Base-by-base conservation (phyloP, 805 yeast species). In the Lachancea lanzarotensis region DNA sequence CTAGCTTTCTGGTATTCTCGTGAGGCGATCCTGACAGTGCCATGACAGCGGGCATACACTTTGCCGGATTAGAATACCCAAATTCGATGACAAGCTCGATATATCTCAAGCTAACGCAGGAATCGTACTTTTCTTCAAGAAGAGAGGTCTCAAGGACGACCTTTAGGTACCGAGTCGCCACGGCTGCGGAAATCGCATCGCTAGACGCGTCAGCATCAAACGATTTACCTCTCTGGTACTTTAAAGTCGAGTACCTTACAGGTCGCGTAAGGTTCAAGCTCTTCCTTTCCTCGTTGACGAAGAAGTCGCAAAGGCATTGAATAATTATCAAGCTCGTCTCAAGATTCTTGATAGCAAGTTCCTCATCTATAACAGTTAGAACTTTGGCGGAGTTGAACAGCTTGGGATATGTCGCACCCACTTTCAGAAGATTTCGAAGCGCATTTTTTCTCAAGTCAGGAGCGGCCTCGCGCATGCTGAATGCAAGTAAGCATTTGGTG, bases 1-100 rank as follows among this genome's bases (percentile, higher is more conserved):
- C 87, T 10, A 73, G 62, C 2, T 58, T 59, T 27, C 73, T 67
- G 15, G 84, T 69, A 10, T 62, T 56, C 3, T 56, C 58, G 15
- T 67, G 62, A 1, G 68, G 62, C 0, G 87, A 78, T 0, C 84
- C 70, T 46, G 81, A 80, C 30, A 88, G 65, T 0, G 91, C 91
- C 45, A 86, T 73, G 0, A 85, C 70, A 0, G 89, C 81, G 0
- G 89, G 76, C 5, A 82, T 74, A 54, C 87, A 77, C 3, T 75
- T 54, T 45, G 84, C 74, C 1, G 96, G 96, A 55, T 83, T 85
- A 0, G 84, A 82, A 61, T 77, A 82, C 0, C 95, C 95, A 43
- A 79, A 70, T 25, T 71, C 71, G 9, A 82, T 72, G 19, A 82
- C 75, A 35, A 76, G 60, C 44, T 73, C 77, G 35, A 86, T 55